Conservation (phyloP, 2,329 filamentous ascomycete genomes). For the Phoma sp. region DNA sequence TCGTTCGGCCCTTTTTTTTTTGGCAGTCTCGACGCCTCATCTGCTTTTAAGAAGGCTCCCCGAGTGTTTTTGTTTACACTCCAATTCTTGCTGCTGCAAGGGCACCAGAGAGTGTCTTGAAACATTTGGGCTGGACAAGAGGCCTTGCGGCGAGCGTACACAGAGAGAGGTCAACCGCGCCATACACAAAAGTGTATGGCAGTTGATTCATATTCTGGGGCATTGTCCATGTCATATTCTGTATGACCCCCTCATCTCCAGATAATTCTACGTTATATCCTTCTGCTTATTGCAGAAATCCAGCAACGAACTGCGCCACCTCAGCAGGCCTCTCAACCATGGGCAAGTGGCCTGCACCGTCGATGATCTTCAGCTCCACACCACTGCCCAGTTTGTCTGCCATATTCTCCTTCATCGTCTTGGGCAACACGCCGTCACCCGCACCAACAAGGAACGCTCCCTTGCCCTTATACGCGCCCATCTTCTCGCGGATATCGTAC, state of each 20-base stretch:
- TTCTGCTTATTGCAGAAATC: not conserved
- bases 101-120: no score
- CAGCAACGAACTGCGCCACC: conserved; percentile 68
- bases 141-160: no score
- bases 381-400: conserved; percentile 53
- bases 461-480: conserved; percentile 62
- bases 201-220: no score
- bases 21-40: no score
- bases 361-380: conserved; percentile 68
- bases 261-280: not conserved
- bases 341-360: conserved; percentile 77
- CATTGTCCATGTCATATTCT: no score
- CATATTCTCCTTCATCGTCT: conserved; percentile 79
- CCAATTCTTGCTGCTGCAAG: no score
- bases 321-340: conserved; percentile 77
- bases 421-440: conserved; percentile 74
- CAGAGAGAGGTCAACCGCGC: no score
- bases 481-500: conserved; percentile 67
- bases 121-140: no score
- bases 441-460: conserved; percentile 75
- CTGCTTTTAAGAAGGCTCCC: no score
- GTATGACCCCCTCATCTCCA: no score
- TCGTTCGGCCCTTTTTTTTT: conserved; percentile 19
- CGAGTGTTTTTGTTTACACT: not conserved
- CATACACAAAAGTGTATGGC: no score